Evolutionary conservation across 2,329 filamentous ascomycete species (phyloP), one percentile per base, ranked within the genome.

Genomic region (Colletotrichum sp.): DNA sequence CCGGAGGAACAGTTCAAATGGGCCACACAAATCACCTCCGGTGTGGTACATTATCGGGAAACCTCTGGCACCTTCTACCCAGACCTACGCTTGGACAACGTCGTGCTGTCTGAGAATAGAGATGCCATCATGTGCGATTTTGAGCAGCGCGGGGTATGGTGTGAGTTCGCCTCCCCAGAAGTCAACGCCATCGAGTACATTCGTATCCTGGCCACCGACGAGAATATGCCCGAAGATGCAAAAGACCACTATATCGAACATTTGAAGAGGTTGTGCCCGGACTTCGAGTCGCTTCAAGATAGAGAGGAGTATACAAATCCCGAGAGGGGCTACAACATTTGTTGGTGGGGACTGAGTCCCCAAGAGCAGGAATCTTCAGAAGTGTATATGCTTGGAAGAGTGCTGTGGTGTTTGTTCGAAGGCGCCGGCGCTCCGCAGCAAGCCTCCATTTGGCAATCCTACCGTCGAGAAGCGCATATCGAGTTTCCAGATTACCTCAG

Each of bases 381-480:
- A 79, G 90, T 91, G 2, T 92, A 91, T 80, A 91, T 91, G 90
- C 86, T 92, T 18, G 90, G 90, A 8, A 86, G 90, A 51, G 84
- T 91, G 31, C 82, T 92, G 61, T 92, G 90, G 90, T 92, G 90
- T 78, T 86, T 92, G 18, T 92, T 92, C 70, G 90, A 92, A 78
- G 89, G 89, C 24, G 87, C 88, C 77, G 89, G 88, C 72, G 89
- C 89, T 3, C 90, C 90, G 3, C 88, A 92, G 77, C 85, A 85
- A 74, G 86, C 87, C 3, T 87, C 88, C 5, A 85, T 90, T 15
- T 91, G 90, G 90, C 86, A 90, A 75, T 91, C 90, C 59, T 91
- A 91, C 78, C 83, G 82, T 18, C 87, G 86, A 81, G 90, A 91
- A 78, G 87, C 90, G 3, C 82, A 86, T 18, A 81, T 89, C 15